Conservation (phyloP, 176 grass and related monocot genomes). For the Themeda triandra region DNA sequence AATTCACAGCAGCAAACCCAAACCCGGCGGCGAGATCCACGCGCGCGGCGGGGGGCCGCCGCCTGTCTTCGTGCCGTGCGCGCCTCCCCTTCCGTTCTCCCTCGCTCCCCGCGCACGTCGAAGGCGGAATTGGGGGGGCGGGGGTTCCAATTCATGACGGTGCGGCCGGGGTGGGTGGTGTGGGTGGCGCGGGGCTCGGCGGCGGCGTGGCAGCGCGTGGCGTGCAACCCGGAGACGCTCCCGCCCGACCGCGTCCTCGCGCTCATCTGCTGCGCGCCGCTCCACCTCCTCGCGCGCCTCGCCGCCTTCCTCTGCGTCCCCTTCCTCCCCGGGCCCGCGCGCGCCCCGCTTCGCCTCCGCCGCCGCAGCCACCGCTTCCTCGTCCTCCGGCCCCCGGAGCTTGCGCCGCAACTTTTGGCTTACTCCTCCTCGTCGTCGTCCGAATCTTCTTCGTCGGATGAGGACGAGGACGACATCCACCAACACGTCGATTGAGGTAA, state of each 20-base stretch:
- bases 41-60: not conserved
- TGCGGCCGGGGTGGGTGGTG: constrained; percentile 62
- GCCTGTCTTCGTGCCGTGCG: not conserved
- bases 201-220: constrained; percentile 70
- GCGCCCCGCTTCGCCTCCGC: not conserved
- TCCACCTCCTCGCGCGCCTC: constrained; percentile 69
- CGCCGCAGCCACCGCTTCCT: not conserved
- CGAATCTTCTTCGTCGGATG: constrained; percentile 16
- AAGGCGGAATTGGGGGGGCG: too few relatives aligned
- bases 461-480: constrained; percentile 2
- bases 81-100: not conserved
- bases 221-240: constrained; percentile 89
- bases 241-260: constrained; percentile 68
- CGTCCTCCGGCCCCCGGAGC: constrained; percentile 10
- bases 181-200: constrained; percentile 81
- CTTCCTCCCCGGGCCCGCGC: constrained; percentile 19
- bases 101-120: not conserved
- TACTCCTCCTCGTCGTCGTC: constrained; percentile 21
- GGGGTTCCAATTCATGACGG: constrained; percentile 34
- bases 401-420: not conserved
- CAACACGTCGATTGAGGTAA: constrained; percentile 44
- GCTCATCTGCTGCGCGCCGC: constrained; percentile 71
- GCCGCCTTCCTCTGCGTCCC: constrained; percentile 81
- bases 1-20: not conserved
- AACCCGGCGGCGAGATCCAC: constrained; percentile 17